phyloP scores from a whole-genome alignment of 345 rosid species.

The Eucalyptus cloeziana region DNA sequence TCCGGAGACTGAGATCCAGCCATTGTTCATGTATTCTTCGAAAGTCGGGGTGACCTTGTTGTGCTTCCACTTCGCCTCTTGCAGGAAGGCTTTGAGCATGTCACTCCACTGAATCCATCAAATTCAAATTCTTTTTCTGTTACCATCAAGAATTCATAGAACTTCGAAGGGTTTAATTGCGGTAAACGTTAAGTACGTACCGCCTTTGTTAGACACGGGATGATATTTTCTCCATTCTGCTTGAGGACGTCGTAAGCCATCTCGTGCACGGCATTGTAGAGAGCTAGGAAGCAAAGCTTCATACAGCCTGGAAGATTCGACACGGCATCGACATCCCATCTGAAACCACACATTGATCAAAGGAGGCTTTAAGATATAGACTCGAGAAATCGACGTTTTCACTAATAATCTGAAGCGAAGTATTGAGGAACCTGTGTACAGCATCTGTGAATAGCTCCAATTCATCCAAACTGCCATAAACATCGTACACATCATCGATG shows the following conservation, averaged over 20 bases:
- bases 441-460: constrained; percentile 20
- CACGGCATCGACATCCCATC: constrained; percentile 28
- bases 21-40: constrained; percentile 27
- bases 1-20: not conserved
- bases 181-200: not conserved
- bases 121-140: too few species aligned
- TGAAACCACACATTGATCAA: not conserved
- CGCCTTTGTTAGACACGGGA: constrained; percentile 15
- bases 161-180: not conserved
- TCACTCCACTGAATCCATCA: constrained; percentile 26
- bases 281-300: constrained; percentile 30
- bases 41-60: constrained; percentile 6
- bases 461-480: constrained; percentile 23
- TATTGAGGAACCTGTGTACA: constrained; percentile 8
- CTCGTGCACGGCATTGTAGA: constrained; percentile 22
- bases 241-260: constrained; percentile 24
- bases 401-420: not conserved
- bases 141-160: not conserved
- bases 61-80: constrained; percentile 27
- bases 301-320: constrained; percentile 18
- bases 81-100: constrained; percentile 18
- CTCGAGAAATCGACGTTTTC: not conserved
- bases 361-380: not conserved
- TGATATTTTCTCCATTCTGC: constrained; percentile 3
- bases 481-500: constrained; percentile 32